Evolutionary conservation across 495 filamentous ascomycete species (phyloP).

Genomic region (Neurospora terricola): DNA sequence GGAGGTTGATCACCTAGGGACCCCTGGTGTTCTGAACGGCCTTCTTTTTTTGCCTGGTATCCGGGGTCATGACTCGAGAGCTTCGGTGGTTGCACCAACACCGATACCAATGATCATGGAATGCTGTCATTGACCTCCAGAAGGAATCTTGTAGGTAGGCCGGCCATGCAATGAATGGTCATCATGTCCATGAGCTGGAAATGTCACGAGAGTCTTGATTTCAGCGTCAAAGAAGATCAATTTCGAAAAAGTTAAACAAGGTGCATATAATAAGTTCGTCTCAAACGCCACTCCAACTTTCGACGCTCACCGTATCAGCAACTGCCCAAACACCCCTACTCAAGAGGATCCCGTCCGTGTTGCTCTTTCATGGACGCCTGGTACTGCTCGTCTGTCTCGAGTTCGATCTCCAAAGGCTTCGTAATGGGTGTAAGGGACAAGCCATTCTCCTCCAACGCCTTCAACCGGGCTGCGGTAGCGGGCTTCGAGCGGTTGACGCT

Average conservation of each 20-base stretch:
- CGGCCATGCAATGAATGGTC: not conserved
- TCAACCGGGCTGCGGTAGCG: slow-evolving; percentile 38
- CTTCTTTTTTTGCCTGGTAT: not conserved
- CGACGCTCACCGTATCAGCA: not conserved
- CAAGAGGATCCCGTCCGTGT: slow-evolving; percentile 35
- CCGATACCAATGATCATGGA: not conserved
- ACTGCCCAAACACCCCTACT: not conserved
- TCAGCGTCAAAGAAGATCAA: not conserved
- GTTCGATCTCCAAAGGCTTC: slow-evolving; percentile 32
- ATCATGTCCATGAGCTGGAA: not conserved
- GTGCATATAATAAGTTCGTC: not conserved
- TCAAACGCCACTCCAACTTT: not conserved
- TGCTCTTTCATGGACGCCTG: slow-evolving; percentile 33
- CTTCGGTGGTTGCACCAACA: not conserved
- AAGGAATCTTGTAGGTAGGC: not conserved
- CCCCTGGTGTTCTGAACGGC: not conserved
- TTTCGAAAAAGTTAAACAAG: not conserved
- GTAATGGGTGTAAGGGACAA: slow-evolving; percentile 43
- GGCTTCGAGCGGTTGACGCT: slow-evolving; percentile 47
- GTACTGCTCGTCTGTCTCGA: slow-evolving; percentile 39
- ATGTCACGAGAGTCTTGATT: not conserved
- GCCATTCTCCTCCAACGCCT: slow-evolving; percentile 37
- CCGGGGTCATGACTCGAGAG: not conserved
- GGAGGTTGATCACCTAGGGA: not conserved
- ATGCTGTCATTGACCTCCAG: not conserved